A percentile compares a stretch with the other conserved stretches of the same genome.
Conservation (phyloP, 345 rosid genomes). For the Mallotus nudiflorus region DNA sequence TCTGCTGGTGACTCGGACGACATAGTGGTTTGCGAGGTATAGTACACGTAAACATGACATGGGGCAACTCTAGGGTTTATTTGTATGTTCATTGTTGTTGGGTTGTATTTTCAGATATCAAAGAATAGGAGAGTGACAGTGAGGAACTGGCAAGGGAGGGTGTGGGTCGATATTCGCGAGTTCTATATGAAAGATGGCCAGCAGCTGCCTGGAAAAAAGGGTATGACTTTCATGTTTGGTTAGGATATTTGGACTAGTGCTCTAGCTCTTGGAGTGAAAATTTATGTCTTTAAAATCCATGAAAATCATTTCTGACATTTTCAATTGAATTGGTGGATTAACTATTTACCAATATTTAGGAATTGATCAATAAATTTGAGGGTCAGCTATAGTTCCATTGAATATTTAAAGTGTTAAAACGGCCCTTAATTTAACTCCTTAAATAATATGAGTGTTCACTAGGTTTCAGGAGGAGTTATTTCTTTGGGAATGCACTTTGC, state of each 20-base stretch:
- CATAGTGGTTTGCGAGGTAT: constrained; percentile 77
- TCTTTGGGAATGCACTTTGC: background rate
- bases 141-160: constrained; percentile 75
- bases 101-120: constrained; percentile 53
- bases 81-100: background rate
- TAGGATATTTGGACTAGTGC: background rate
- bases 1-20: constrained; percentile 61
- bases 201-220: constrained; percentile 80
- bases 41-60: background rate
- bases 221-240: constrained; percentile 30
- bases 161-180: constrained; percentile 90
- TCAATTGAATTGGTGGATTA: background rate
- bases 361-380: background rate
- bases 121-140: constrained; percentile 85
- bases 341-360: too few species aligned
- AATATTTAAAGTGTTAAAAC: too few species aligned
- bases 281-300: background rate
- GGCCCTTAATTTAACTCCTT: too few species aligned
- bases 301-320: too few species aligned
- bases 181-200: constrained; percentile 85
- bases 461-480: background rate
- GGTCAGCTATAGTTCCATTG: too few species aligned
- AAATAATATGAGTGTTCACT: too few species aligned
- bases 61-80: constrained; percentile 14
- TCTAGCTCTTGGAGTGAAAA: background rate